Evolutionary conservation across 2,329 filamentous ascomycete species (phyloP).

Genomic region (Colletotrichum costaricense): DNA sequence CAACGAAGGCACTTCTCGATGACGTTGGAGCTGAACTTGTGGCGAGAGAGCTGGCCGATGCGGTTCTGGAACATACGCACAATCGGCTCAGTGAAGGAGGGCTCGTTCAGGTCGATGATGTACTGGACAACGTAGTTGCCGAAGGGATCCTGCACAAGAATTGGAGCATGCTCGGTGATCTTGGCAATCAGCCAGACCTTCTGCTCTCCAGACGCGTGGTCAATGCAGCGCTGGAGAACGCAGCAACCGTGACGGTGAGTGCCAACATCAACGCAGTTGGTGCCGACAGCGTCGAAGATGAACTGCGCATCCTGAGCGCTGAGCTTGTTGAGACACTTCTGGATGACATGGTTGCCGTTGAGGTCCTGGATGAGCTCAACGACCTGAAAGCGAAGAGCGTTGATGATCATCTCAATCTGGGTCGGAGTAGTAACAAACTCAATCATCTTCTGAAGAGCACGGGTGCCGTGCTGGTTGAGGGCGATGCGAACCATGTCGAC

Average conservation of each 20-base stretch:
- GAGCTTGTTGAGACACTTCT: constrained; percentile 98
- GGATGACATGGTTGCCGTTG: constrained; percentile 98
- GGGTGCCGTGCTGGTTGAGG: constrained; percentile 95
- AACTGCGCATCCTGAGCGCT: constrained; percentile 88
- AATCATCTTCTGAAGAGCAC: constrained; percentile 99
- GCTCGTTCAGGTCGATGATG: constrained; percentile 93
- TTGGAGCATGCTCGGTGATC: constrained; percentile 89
- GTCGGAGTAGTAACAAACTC: constrained; percentile 89
- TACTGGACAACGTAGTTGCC: constrained; percentile 99
- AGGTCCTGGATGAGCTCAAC: constrained; percentile 96
- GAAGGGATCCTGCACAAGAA: constrained; percentile 94
- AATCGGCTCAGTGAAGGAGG: constrained; percentile 87
- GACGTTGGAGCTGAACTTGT: constrained; percentile 99
- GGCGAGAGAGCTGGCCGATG: constrained; percentile 81
- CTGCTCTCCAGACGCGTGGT: constrained; percentile 91
- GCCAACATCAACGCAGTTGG: constrained; percentile 87
- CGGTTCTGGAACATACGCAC: constrained; percentile 82
- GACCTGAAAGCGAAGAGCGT: constrained; percentile 83
- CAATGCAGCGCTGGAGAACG: constrained; percentile 97
- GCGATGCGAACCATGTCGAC: constrained; percentile 92
- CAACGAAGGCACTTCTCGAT: constrained; percentile 97
- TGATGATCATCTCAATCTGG: constrained; percentile 89
- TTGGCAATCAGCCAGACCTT: constrained; percentile 86
- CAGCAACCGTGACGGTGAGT: constrained; percentile 98
- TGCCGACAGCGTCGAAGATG: constrained; percentile 94